A percentile compares a stretch with the other conserved stretches of the same genome.
These are phyloP conservation scores for Globisporangium apiculatum DNA, from an alignment of 352 stramenopile genomes.

Conservation along the genomic window DNA sequence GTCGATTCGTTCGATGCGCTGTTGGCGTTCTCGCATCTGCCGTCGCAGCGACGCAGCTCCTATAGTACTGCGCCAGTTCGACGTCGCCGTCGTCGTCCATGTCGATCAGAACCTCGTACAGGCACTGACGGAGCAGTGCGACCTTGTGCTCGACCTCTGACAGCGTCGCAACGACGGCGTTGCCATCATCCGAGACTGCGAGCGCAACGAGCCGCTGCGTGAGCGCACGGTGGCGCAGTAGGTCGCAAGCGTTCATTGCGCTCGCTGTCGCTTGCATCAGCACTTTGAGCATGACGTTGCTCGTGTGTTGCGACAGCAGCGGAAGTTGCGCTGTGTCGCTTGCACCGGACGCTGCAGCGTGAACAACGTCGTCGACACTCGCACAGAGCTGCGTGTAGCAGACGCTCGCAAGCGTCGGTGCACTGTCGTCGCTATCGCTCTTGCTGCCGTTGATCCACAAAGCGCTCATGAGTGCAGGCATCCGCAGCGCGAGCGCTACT, in stretches of 20 bases:
- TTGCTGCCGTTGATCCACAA: neutral
- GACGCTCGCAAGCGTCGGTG: neutral
- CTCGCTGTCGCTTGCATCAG: constrained; percentile 3
- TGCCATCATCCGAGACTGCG: constrained; percentile 15
- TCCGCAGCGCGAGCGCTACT: neutral
- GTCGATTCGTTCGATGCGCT: neutral
- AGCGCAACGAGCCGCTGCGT: constrained; percentile 5
- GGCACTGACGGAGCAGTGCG: constrained; percentile 32
- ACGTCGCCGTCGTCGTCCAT: constrained; percentile 21
- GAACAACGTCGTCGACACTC: neutral
- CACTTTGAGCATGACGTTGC: constrained; percentile 7
- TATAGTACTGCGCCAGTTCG: constrained; percentile 15
- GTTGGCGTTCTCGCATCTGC: neutral
- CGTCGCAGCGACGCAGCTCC: neutral
- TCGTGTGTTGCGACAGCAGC: neutral
- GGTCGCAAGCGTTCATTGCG: neutral
- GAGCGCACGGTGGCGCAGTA: constrained; percentile 2
- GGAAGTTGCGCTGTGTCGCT: neutral
- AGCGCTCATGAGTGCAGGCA: neutral
- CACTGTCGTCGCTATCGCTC: neutral
- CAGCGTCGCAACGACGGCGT: constrained; percentile 23
- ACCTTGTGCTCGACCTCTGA: constrained; percentile 29
- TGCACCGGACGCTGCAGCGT: no score
- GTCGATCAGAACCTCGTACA: constrained; percentile 34
- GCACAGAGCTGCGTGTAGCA: constrained; percentile 3